Conservation (phyloP, 2,329 filamentous ascomycete genomes). For the Aspergillus sp. region DNA sequence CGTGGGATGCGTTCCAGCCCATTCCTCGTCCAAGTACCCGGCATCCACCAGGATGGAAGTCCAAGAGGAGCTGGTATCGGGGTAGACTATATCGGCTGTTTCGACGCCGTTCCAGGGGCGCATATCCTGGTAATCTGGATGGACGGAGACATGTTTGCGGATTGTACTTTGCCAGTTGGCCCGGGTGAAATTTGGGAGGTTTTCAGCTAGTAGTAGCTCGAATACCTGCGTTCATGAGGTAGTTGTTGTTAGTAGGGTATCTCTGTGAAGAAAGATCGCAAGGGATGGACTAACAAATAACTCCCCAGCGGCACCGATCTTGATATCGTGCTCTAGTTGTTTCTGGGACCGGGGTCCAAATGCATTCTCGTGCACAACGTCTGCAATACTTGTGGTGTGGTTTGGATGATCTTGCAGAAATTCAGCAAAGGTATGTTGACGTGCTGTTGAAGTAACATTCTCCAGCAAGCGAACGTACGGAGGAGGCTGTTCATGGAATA, state of each 20-base stretch:
- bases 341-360: neutral
- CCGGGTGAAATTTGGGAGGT: conserved; percentile 31
- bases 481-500: neutral
- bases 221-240: conserved; percentile 9
- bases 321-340: neutral
- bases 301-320: conserved; percentile 9
- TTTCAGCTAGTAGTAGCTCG: conserved; percentile 6
- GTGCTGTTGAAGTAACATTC: neutral
- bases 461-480: neutral
- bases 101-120: conserved; percentile 42
- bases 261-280: too few relatives aligned
- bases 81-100: conserved; percentile 52
- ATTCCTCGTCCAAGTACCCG: conserved; percentile 8
- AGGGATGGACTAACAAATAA: conserved; percentile 10
- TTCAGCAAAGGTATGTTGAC: neutral
- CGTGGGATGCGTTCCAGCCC: conserved; percentile 29
- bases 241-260: too few relatives aligned
- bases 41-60: conserved; percentile 12
- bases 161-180: conserved; percentile 53
- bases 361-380: neutral
- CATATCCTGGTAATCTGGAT: conserved; percentile 45
- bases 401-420: neutral
- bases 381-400: neutral
- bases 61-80: neutral
- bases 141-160: conserved; percentile 39